Base-by-base conservation (phyloP, 2,329 filamentous ascomycete genomes). In the Didymella glomerata region DNA sequence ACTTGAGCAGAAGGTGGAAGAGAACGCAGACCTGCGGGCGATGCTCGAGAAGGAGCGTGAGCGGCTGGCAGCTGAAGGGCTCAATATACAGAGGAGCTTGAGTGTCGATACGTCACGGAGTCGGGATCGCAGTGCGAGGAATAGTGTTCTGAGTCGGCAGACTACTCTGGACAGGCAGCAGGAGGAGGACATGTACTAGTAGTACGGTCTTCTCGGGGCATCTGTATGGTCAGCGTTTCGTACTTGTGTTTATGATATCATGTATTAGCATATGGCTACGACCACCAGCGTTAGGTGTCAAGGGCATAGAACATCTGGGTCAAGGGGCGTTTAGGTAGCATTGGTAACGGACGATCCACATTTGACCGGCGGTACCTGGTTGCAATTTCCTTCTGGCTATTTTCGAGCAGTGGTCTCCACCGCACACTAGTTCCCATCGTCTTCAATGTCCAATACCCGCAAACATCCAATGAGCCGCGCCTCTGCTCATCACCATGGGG, bases 1-100 rank as follows among this genome's bases (percentile, higher is more conserved):
- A 51, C 79, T 97, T 0, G 89, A 92, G 58, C 90, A 93, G 61
- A 84, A 90, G n/a, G 85, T 88, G 72, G 81, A 84, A 53, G 89
- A 93, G 79, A 92, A 92, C 71, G 85, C 89, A 65, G 87, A 90
- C 65, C 78, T 95, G 60, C 82, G 86, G 57, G 83, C 84, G 16
- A 84, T 88, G 77, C 78, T 93, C 57, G 88, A 88, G 69, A 76
- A 84, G 60, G 86, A 87, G 70, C 78, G 81, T 42, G 75, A 76
- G 28, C 63, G 67, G 24, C 63, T 64, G 14, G 71, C 60, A 1
- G 68, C 68, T 18, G 70, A 72, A 16, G 63, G 28, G 8, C 38
- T 25, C 51, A 61, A 24, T 65, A 57, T 49, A 61, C 59, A 22
- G 61, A 67, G 47, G 64, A 64, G 70, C 20, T 56, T 58, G 22